Evolutionary conservation across 1,284 basidiomycete genomes (phyloP).

Genomic region (Dichomitus squalens): DNA sequence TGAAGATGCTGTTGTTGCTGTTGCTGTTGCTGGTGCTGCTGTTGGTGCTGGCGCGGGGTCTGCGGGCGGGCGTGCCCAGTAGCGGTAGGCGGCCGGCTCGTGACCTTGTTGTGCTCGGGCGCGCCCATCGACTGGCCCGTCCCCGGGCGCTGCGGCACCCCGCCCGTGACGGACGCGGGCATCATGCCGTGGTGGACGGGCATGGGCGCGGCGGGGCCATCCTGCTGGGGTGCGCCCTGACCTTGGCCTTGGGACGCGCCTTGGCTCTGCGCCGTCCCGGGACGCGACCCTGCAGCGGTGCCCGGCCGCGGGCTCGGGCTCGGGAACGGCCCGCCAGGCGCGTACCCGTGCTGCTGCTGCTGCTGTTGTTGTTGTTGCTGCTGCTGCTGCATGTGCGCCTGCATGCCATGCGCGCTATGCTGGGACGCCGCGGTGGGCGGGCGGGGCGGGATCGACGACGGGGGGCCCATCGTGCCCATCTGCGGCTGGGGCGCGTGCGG

Average conservation of each 20-base stretch:
- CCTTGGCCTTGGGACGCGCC: not conserved
- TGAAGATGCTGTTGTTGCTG: constrained; percentile 14
- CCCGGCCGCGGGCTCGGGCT: constrained; percentile 23
- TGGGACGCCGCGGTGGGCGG: constrained; percentile 25
- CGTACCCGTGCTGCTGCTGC: too few relatives aligned
- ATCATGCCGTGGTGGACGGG: constrained; percentile 7
- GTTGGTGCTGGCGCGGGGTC: constrained; percentile 14
- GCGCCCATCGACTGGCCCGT: constrained; percentile 24
- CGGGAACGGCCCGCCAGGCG: constrained; percentile 17
- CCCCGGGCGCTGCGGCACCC: constrained; percentile 19
- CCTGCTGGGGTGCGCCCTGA: not conserved
- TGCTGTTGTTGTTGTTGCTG: too few relatives aligned
- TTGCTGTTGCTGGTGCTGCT: constrained; percentile 20
- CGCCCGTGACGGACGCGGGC: not conserved
- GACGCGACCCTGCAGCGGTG: constrained; percentile 22
- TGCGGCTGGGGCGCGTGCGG: constrained; percentile 18
- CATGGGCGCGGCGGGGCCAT: constrained; percentile 15
- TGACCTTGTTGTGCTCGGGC: constrained; percentile 17
- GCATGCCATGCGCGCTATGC: constrained; percentile 15
- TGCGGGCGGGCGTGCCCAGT: constrained; percentile 19
- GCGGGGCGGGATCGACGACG: constrained; percentile 27
- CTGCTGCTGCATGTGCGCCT: constrained; percentile 16
- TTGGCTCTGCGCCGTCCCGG: constrained; percentile 10
- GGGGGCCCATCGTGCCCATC: constrained; percentile 24
- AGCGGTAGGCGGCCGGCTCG: constrained; percentile 27